Conservation (phyloP, 2,329 filamentous ascomycete species). For the Aspergillus novofumigatus region DNA sequence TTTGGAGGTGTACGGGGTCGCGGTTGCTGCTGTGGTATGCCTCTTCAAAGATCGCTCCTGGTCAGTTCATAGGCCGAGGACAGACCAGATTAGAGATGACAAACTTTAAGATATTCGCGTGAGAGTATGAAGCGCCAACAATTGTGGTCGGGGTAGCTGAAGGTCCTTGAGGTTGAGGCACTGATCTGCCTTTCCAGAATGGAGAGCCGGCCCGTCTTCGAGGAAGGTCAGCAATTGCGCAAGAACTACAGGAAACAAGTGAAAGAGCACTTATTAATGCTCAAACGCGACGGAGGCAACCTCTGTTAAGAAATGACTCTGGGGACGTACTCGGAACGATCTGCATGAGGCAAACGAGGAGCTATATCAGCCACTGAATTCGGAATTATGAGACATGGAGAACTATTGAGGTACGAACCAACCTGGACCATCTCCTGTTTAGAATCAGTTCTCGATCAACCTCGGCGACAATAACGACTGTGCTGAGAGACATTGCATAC, state of each 20-base stretch:
- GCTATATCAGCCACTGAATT: constrained; percentile 20
- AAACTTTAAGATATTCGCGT: constrained; percentile 89
- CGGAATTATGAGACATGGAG: constrained; percentile 5
- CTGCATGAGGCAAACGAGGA: constrained; percentile 23
- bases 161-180: constrained; percentile 52
- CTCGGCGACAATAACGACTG: not conserved
- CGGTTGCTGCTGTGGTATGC: constrained; percentile 43
- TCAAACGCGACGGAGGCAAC: not conserved
- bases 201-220: constrained; percentile 71
- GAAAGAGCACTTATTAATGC: constrained; percentile 2
- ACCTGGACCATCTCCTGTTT: constrained; percentile 99
- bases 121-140: constrained; percentile 91
- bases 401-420: constrained; percentile 62
- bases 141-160: constrained; percentile 67
- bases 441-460: not conserved
- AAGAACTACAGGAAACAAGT: constrained; percentile 1
- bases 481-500: constrained; percentile 44
- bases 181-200: constrained; percentile 70
- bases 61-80: constrained; percentile 1
- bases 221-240: constrained; percentile 12
- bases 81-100: constrained; percentile 9
- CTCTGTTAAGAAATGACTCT: constrained; percentile 2
- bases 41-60: constrained; percentile 17
- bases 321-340: constrained; percentile 37
- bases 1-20: constrained; percentile 71